Evolutionary conservation across 768 basidiomycete species (phyloP), one percentile per base, ranked within the genome.

Genomic region (Collybia nuda): DNA sequence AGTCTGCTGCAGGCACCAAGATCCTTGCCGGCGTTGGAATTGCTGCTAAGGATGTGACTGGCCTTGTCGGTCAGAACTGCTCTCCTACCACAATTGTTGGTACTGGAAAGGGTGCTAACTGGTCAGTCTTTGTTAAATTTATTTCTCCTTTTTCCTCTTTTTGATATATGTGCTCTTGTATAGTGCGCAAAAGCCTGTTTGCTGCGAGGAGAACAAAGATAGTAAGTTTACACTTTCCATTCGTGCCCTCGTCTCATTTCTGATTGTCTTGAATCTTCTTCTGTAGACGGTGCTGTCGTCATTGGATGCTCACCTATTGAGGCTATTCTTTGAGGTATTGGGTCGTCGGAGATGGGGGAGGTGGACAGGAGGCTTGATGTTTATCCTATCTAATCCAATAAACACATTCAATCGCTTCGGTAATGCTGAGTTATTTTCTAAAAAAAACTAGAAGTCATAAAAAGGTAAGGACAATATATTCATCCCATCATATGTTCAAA

Each of bases 261-360:
- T 40, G 18, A 7, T 18, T 24, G 1, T 28, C 29, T 17, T 42
- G 6, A 42, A 24, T 14, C n/a, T 21, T 22, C 8, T 22, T 19
- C 6, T 50, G 12, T 22, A 50, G 48, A 36, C 32, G 40, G 40
- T 28, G 14, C 26, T 17, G 48, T 50, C 39, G 21, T 36, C 6
- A 22, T 50, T 28, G 48, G 48, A 9, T 50, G 48, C 39, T 26
- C 48, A 24, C 48, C 48, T 17, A 22, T 43, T 21, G 43, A 50
- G 21, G 14, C n/a, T 19, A 17, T 21, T 28, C 6, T 32, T 28
- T 50, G 26, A 26, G 23, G n/a, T 17, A 14, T 28, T 28, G 6
- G 28, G 28, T 28, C 28, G 28, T n/a, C n/a, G n/a, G n/a, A n/a
- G n/a, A n/a, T n/a, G n/a, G n/a, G n/a, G n/a, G n/a, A n/a, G n/a